These are phyloP conservation scores for Opeltia flavorubescens DNA, from an alignment of 495 filamentous ascomycete genomes.

Conservation along the genomic window DNA sequence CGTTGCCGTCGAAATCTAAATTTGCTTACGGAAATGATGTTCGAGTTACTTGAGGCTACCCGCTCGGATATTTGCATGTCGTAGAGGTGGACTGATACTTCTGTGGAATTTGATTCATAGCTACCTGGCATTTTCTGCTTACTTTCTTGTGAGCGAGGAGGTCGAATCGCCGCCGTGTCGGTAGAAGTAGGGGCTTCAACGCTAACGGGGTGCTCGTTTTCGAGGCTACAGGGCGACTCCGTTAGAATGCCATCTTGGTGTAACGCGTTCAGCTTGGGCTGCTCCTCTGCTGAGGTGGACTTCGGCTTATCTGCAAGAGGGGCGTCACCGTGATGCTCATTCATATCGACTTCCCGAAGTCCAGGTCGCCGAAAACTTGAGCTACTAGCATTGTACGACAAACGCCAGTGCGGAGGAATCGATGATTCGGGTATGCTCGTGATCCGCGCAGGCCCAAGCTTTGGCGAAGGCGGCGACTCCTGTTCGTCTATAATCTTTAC, in stretches of 20 bases:
- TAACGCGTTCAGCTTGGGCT: neutral
- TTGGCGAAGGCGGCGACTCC: neutral
- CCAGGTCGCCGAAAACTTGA: neutral
- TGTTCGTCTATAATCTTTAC: neutral
- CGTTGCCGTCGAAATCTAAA: neutral
- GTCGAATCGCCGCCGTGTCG: neutral
- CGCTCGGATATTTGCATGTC: conserved; percentile 3
- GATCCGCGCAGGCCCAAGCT: neutral
- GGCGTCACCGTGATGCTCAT: neutral
- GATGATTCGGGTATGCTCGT: neutral
- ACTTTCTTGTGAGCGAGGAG: neutral
- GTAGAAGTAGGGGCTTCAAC: neutral
- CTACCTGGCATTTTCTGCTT: neutral
- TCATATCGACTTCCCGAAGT: neutral
- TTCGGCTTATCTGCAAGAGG: neutral
- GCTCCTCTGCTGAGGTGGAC: neutral
- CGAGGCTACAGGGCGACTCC: neutral
- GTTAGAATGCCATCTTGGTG: neutral
- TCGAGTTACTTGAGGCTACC: conserved; percentile 1
- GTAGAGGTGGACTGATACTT: conserved; percentile 2
- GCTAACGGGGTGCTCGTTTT: neutral
- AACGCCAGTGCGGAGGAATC: neutral
- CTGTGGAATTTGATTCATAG: neutral
- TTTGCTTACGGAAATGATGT: neutral
- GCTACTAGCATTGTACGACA: neutral